These are phyloP conservation scores for Coemansia interrupta DNA, from an alignment of 192 early-diverging fungal genomes.

Conservation along the genomic window DNA sequence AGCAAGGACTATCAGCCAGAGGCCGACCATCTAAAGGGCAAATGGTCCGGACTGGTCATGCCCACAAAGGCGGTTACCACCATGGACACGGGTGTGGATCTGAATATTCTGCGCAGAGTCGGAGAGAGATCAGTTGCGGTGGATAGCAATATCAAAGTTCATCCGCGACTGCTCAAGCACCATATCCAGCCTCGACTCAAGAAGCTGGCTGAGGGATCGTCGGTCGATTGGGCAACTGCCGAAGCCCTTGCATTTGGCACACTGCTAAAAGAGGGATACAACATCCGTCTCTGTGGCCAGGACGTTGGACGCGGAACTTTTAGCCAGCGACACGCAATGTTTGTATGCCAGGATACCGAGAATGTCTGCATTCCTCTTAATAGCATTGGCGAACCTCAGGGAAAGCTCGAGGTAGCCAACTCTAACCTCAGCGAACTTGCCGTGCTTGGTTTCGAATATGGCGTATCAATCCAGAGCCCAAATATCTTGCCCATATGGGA, in stretches of 20 bases:
- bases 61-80: constrained; percentile 50
- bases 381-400: constrained; percentile 53
- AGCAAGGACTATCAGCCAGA: constrained; percentile 40
- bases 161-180: constrained; percentile 84
- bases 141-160: constrained; percentile 66
- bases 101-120: constrained; percentile 62
- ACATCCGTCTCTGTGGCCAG: constrained; percentile 93
- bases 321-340: constrained; percentile 94
- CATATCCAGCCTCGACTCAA: constrained; percentile 81
- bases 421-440: constrained; percentile 89
- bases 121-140: constrained; percentile 74
- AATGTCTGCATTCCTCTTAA: constrained; percentile 84
- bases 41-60: constrained; percentile 76
- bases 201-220: constrained; percentile 63
- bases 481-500: constrained; percentile 91
- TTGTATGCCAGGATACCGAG: constrained; percentile 89
- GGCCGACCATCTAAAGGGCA: constrained; percentile 58
- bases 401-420: constrained; percentile 84
- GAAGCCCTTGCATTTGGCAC: constrained; percentile 90
- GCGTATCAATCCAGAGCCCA: constrained; percentile 87
- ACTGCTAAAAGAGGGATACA: constrained; percentile 75
- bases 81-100: constrained; percentile 61
- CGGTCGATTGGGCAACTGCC: constrained; percentile 92
- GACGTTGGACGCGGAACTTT: constrained; percentile 98
- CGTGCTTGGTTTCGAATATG: constrained; percentile 94